Evolutionary conservation across 1,139 yeast species (phyloP).

Genomic region (Diutina sp.): DNA sequence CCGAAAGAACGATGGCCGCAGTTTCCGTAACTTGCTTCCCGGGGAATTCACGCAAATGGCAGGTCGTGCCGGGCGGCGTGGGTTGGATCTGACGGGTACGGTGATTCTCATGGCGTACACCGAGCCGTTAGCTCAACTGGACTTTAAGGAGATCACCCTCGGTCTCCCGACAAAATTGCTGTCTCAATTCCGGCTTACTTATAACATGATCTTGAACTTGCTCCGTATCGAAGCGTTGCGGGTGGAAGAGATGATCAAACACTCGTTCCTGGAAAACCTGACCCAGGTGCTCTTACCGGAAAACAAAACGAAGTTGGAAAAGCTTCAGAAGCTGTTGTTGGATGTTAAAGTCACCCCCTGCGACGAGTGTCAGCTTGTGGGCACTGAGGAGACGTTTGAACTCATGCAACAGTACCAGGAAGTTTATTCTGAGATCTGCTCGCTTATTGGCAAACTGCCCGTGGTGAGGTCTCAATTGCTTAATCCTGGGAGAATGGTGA

Average conservation of each 20-base stretch:
- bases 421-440: conserved; percentile 30
- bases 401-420: conserved; percentile 32
- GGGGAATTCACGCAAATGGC: conserved; percentile 99
- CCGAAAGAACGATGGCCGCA: conserved; percentile 82
- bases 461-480: conserved; percentile 31
- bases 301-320: conserved; percentile 54
- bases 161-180: conserved; percentile 84
- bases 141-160: conserved; percentile 66
- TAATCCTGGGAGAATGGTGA: conserved; percentile 45
- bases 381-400: conserved; percentile 32
- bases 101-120: conserved; percentile 88
- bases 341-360: conserved; percentile 13
- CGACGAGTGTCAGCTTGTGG: conserved; percentile 22
- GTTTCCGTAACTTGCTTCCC: conserved; percentile 70
- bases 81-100: conserved; percentile 85
- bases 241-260: conserved; percentile 95
- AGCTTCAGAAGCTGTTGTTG: conserved; percentile 35
- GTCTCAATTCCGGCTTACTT: conserved; percentile 87
- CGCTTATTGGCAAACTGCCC: conserved; percentile 34
- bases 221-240: conserved; percentile 85
- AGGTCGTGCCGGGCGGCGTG: conserved; percentile 98
- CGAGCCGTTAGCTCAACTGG: conserved; percentile 47
- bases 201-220: conserved; percentile 87
- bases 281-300: conserved; percentile 81
- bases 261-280: conserved; percentile 86